These are phyloP conservation scores for Pseudogymnoascus sp. DNA, from an alignment of 2,329 filamentous ascomycete species.

Conservation along the genomic window DNA sequence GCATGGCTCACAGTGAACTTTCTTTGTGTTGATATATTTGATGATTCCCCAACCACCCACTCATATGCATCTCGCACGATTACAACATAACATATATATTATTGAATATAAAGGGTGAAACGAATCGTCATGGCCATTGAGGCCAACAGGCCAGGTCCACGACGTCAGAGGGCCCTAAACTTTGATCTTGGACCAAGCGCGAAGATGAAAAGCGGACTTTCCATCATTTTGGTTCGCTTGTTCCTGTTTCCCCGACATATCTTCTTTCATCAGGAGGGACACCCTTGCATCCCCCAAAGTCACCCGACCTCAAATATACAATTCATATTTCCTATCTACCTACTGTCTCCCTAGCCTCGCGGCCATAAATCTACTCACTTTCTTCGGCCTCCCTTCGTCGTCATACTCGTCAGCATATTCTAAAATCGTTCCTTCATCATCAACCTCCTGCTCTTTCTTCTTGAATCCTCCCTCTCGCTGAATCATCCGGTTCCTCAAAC, in stretches of 20 bases:
- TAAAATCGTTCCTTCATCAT: not conserved
- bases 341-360: constrained; percentile 53
- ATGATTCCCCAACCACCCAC: not conserved
- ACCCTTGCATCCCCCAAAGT: not conserved
- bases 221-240: constrained; percentile 9
- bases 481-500: constrained; percentile 73
- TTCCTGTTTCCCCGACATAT: not conserved
- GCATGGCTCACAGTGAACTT: not conserved
- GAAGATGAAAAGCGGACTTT: constrained; percentile 37
- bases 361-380: constrained; percentile 66
- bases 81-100: not conserved
- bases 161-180: constrained; percentile 55
- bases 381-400: constrained; percentile 52
- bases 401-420: constrained; percentile 29
- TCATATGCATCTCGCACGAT: not conserved
- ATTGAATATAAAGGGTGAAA: constrained; percentile 53
- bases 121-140: constrained; percentile 49
- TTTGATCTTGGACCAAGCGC: constrained; percentile 50
- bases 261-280: not conserved
- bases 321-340: constrained; percentile 18
- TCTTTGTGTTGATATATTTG: not conserved
- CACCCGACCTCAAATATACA: not conserved
- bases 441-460: constrained; percentile 37
- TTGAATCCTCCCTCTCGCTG: constrained; percentile 76
- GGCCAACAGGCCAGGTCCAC: constrained; percentile 26